phyloP scores from a whole-genome alignment of 2,329 filamentous ascomycete species.

The Xylariales sp. region DNA sequence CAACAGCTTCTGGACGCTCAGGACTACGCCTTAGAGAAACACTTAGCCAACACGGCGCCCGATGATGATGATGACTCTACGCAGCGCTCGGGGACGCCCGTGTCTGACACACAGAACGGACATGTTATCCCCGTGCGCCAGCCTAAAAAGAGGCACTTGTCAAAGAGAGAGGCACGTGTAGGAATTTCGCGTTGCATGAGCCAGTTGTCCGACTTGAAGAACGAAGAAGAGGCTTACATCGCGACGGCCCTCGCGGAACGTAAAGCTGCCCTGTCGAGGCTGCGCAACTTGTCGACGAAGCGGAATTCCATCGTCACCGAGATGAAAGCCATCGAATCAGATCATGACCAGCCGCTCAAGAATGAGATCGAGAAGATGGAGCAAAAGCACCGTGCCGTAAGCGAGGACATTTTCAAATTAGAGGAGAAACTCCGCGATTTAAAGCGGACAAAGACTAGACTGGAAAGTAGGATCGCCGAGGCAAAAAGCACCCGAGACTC shows the following conservation, averaged over 20 bases:
- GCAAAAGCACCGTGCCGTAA: conserved; percentile 64
- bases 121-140: conserved; percentile 70
- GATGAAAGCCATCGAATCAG: conserved; percentile 65
- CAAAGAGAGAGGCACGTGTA: conserved; percentile 71
- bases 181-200: conserved; percentile 73
- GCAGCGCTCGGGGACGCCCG: conserved; percentile 34
- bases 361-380: conserved; percentile 70
- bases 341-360: conserved; percentile 68
- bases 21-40: conserved; percentile 62
- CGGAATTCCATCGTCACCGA: conserved; percentile 62
- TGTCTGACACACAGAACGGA: conserved; percentile 31
- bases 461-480: conserved; percentile 70
- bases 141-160: conserved; percentile 63
- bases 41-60: conserved; percentile 41
- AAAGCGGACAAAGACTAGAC: conserved; percentile 68
- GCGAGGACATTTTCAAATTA: conserved; percentile 72
- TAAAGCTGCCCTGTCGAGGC: conserved; percentile 66
- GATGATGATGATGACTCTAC: conserved; percentile 22
- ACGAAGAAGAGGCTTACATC: conserved; percentile 73
- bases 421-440: conserved; percentile 73
- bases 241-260: conserved; percentile 67
- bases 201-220: conserved; percentile 73
- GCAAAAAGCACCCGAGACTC: conserved; percentile 75
- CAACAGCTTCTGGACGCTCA: conserved; percentile 70
- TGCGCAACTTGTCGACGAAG: conserved; percentile 65